Percentiles rank a stretch among this genome's conserved stretches.
Evolutionary conservation across 1,139 yeast genomes (phyloP).

Genomic region (Suhomyces kunorum): DNA sequence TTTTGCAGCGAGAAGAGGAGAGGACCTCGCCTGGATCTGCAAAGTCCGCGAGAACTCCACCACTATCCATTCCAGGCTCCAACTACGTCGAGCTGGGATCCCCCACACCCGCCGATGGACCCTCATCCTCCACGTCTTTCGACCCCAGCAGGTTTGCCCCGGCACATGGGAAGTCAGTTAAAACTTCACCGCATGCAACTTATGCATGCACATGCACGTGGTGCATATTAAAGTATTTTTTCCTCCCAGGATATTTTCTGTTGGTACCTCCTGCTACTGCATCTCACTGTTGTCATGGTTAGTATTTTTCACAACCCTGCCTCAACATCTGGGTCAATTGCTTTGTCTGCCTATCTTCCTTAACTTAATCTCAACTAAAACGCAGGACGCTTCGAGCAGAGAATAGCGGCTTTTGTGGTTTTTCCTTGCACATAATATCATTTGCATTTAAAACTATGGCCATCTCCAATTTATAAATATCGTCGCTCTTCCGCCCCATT

Average conservation of each 20-base stretch:
- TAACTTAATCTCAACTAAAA: conserved; percentile 10
- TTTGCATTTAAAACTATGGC: conserved; percentile 9
- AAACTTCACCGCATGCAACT: background rate
- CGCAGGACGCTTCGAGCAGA: conserved; percentile 6
- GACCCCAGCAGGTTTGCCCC: background rate
- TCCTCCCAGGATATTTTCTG: conserved; percentile 1
- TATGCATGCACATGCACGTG: conserved; percentile 3
- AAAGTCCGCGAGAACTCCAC: no score
- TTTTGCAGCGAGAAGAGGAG: background rate
- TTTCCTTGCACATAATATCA: conserved; percentile 10
- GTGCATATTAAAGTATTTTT: background rate
- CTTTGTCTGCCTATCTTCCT: conserved; percentile 12
- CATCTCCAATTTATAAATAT: conserved; percentile 8
- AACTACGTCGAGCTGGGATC: no score
- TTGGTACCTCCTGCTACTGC: conserved; percentile 6
- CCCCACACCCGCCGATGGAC: no score
- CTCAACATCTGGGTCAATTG: conserved; percentile 10
- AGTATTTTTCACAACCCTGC: conserved; percentile 11
- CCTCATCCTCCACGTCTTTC: no score
- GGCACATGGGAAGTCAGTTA: background rate
- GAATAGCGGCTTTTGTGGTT: conserved; percentile 2
- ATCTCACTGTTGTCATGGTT: conserved; percentile 8
- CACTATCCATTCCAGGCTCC: no score
- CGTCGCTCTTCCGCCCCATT: background rate
- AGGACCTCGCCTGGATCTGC: no score